Base-by-base conservation (phyloP, 106 monocot species). In the Dendrobium officinale region DNA sequence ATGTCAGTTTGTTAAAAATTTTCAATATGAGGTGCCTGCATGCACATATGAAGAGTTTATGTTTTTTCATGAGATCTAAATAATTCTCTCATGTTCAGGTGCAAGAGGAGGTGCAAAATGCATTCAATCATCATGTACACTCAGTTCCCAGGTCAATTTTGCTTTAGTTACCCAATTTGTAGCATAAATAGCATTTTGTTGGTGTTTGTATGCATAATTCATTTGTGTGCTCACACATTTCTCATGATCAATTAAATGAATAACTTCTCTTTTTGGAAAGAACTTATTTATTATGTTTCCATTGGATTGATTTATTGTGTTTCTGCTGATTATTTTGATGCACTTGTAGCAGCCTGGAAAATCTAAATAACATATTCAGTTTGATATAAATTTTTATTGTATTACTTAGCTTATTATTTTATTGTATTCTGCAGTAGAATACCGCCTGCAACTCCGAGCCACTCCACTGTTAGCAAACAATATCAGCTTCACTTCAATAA, bases 41-140 rank as follows among this genome's bases (percentile, higher is more conserved):
- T 33, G 9, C 16, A 41, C n/a, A n/a, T 51, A 41, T 10, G 47
- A 9, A 72, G 15, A 31, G 17, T 40, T 67, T 17, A 20, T 11
- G n/a, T 68, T 66, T 29, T 13, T 26, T 79, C 37, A 31, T 42
- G 55, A 59, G 13, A 43, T 80, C 13, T 47, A 56, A 61, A 76
- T 26, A 43, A 49, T 68, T 31, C 27, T 18, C 77, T 20, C 33
- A 61, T 49, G 77, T 82, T 81, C 76, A 92, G 92, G 88, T 92
- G 77, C 86, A 90, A 80, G 92, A 92, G 77, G 92, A 86, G 80
- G 90, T 92, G 73, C 74, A 88, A 33, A 90, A 83, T 42, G 90
- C 85, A 81, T 78, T 90, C 4, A 67, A 43, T 19, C 86, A 84
- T 40, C 77, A 84, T 81, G 67, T 75, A 15, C 80, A 72, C 18